Percentiles rank a stretch among this genome's conserved stretches.
Conservation (phyloP, 2,329 filamentous ascomycete species). For the Karstenula rhodostoma region DNA sequence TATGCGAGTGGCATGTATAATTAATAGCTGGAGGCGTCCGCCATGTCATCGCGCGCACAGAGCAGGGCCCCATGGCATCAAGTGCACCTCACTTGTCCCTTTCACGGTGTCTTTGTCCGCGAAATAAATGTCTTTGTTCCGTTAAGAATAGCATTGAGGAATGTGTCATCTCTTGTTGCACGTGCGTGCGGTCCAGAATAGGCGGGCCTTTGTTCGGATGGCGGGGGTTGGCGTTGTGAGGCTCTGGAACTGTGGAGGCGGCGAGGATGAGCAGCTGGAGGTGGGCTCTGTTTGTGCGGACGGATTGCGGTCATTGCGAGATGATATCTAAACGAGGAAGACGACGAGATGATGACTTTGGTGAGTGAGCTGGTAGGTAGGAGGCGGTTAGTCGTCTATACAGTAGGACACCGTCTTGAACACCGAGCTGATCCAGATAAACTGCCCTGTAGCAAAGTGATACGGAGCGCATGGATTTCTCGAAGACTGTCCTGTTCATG, state of each 20-base stretch:
- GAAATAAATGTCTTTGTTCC: constrained; percentile 9
- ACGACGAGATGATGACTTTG: neutral
- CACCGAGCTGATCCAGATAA: neutral
- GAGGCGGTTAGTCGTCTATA: too few species aligned
- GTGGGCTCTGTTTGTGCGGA: neutral
- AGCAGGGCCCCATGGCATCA: neutral
- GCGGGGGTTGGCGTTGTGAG: neutral
- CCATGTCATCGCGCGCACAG: too few species aligned
- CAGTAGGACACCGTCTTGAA: neutral
- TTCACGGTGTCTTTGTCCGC: neutral
- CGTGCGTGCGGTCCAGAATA: constrained; percentile 13
- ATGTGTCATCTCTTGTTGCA: neutral
- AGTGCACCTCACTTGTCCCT: neutral
- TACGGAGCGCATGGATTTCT: neutral
- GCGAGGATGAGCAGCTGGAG: neutral
- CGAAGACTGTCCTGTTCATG: neutral
- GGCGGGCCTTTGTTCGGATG: constrained; percentile 10
- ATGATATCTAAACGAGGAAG: too few species aligned
- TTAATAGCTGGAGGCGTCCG: too few species aligned
- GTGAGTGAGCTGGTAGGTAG: neutral
- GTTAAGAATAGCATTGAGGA: neutral
- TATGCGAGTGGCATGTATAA: neutral
- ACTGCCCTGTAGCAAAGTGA: neutral
- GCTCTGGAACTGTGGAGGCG: neutral
- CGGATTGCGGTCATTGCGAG: neutral